Base-by-base conservation (phyloP, 2,329 filamentous ascomycete species). In the Hypoxylon sp. region DNA sequence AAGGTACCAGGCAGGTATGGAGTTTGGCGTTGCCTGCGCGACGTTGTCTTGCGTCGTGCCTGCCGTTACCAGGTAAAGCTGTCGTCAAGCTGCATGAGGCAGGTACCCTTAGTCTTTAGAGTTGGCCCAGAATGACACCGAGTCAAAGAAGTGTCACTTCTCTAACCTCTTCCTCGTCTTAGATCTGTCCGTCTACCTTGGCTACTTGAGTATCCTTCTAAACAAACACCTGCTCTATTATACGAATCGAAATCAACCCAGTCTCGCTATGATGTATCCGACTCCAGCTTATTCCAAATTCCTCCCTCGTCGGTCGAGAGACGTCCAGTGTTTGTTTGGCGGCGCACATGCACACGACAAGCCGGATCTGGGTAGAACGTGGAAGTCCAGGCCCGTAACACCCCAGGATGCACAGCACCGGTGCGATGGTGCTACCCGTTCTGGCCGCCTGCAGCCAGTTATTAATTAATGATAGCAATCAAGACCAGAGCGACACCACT, bases 31-130 rank as follows among this genome's bases (percentile, higher is more conserved):
- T 45, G 50, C 53, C 49, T 48, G 55, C 40, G 54, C 35, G 51
- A 24, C 31, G 31, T 46, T 24, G 35, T 38, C 18, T 43, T 43
- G 23, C 17, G 27, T 26, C n/a, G 15, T 21, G 18, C n/a, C 26
- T 23, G 26, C 17, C 18, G 27, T 20, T 27, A 37, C 23, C 18
- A 56, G 31, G 50, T 45, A 59, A 62, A 13, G 38, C 27, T 62
- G 52, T 62, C 60, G 60, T 62, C 60, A 62, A 35, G 27, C 17
- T 54, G 60, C 60, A 62, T 62, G 33, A 56, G 35, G 48, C 40
- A 60, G 55, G 55, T 54, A 56, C 55, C 54, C 17, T 46, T n/a
- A n/a, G n/a, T n/a, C n/a, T n/a, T n/a, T n/a, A 35, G 29, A 38
- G 37, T 23, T 7, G 38, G 15, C n/a, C 20, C 10, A 40, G n/a